phyloP scores from a whole-genome alignment of 768 basidiomycete species.

The Roridomyces roridus region DNA sequence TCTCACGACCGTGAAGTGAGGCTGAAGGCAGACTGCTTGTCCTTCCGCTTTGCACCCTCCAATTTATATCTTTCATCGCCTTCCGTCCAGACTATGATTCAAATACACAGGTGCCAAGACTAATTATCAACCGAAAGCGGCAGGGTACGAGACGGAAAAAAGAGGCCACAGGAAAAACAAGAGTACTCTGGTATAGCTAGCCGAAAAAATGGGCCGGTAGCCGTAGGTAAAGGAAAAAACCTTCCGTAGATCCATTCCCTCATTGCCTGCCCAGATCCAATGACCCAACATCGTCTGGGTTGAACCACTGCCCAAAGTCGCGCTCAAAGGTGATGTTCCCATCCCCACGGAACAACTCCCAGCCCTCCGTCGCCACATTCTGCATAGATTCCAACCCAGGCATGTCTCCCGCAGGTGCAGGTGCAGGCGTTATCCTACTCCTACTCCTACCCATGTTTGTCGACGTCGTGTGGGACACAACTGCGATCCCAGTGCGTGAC shows the following conservation, averaged over 20 bases:
- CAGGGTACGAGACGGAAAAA: conserved; percentile 12
- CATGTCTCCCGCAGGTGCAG: conserved; percentile 17
- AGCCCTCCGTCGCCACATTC: conserved; percentile 52
- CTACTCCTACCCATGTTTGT: too few species aligned
- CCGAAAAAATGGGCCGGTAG: conserved; percentile 5
- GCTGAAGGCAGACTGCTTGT: too few species aligned
- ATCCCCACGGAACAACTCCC: conserved; percentile 49
- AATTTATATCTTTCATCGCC: conserved; percentile 53
- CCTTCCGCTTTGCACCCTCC: too few species aligned
- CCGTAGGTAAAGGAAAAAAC: neutral
- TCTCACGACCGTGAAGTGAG: too few species aligned
- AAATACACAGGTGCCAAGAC: conserved; percentile 19
- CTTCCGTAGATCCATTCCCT: neutral
- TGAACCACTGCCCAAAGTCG: conserved; percentile 82
- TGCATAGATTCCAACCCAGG: conserved; percentile 54
- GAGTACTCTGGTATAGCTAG: conserved; percentile 23
- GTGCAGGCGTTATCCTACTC: too few species aligned
- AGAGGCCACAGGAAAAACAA: conserved; percentile 22
- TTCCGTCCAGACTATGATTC: conserved; percentile 23
- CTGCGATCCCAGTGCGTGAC: too few species aligned
- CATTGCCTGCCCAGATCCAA: conserved; percentile 34
- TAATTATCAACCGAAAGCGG: conserved; percentile 26
- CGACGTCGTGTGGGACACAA: too few species aligned
- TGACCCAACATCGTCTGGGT: conserved; percentile 51
- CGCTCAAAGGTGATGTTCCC: conserved; percentile 70